Evolutionary conservation across 1,284 basidiomycete genomes (phyloP).

Genomic region (Ganoderma multipileum): DNA sequence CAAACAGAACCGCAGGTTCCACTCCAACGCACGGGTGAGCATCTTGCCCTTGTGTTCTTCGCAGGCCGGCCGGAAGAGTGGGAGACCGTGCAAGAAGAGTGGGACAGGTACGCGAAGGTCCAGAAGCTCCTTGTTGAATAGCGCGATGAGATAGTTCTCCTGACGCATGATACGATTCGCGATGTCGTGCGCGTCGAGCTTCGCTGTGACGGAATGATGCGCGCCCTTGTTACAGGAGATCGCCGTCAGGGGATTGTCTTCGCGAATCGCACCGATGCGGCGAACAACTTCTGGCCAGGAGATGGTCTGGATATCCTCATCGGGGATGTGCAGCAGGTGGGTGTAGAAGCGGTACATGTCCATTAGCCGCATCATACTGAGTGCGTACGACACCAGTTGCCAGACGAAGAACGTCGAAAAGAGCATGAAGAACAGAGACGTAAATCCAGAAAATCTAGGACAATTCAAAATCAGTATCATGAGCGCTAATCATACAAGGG

Average conservation of each 20-base stretch:
- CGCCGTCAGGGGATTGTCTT: conserved; percentile 88
- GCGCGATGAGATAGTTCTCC: conserved; percentile 97
- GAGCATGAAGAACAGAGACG: conserved; percentile 81
- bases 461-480: conserved; percentile 8
- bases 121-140: conserved; percentile 96
- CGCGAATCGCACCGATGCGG: conserved; percentile 87
- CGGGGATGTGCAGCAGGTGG: conserved; percentile 73
- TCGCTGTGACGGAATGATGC: conserved; percentile 63
- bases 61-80: conserved; percentile 40
- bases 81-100: conserved; percentile 54
- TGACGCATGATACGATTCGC: conserved; percentile 97
- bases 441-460: conserved; percentile 81
- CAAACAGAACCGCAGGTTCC: conserved; percentile 95
- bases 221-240: conserved; percentile 70
- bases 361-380: conserved; percentile 76
- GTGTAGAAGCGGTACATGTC: conserved; percentile 96
- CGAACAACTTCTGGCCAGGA: conserved; percentile 96
- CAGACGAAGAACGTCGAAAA: conserved; percentile 85
- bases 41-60: conserved; percentile 74
- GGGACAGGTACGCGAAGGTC: conserved; percentile 89
- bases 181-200: conserved; percentile 96
- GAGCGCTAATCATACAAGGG: neutral
- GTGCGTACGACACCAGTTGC: conserved; percentile 70
- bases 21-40: conserved; percentile 91
- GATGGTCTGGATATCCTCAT: conserved; percentile 97